These are phyloP conservation scores for Dipteronia dyeriana DNA, from an alignment of 345 rosid genomes.

Conservation along the genomic window DNA sequence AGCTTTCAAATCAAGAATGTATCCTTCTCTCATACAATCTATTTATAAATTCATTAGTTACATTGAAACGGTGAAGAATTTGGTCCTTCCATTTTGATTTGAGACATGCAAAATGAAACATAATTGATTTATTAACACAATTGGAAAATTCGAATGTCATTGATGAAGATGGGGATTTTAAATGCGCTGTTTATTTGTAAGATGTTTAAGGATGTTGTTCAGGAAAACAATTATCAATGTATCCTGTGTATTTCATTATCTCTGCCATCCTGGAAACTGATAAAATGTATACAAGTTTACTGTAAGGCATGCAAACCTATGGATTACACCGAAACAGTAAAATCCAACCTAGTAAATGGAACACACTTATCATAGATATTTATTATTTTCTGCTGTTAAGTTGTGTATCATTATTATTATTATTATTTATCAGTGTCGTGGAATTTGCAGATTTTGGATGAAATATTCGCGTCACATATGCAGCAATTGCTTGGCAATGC, in stretches of 20 bases:
- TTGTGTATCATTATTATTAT: neutral
- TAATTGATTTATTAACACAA: neutral
- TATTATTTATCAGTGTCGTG: neutral
- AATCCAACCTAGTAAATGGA: neutral
- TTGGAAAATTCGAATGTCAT: neutral
- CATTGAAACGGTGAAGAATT: neutral
- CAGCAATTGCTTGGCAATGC: slow-evolving; percentile 87
- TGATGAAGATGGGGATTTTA: neutral
- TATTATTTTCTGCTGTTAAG: neutral
- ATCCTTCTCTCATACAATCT: neutral
- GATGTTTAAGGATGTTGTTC: neutral
- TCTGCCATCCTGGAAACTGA: neutral
- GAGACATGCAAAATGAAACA: neutral
- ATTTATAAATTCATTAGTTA: neutral
- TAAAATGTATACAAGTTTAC: neutral
- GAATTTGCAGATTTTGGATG: slow-evolving; percentile 72
- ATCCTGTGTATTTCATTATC: neutral
- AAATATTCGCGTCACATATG: slow-evolving; percentile 79
- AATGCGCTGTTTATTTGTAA: neutral
- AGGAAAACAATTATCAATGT: neutral
- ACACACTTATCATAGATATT: neutral
- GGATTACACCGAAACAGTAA: neutral
- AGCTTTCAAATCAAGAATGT: neutral
- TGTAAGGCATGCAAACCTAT: no score
- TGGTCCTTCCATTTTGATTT: neutral